Conservation (phyloP, 768 basidiomycete genomes). For the Rhodotorula babjevae region DNA sequence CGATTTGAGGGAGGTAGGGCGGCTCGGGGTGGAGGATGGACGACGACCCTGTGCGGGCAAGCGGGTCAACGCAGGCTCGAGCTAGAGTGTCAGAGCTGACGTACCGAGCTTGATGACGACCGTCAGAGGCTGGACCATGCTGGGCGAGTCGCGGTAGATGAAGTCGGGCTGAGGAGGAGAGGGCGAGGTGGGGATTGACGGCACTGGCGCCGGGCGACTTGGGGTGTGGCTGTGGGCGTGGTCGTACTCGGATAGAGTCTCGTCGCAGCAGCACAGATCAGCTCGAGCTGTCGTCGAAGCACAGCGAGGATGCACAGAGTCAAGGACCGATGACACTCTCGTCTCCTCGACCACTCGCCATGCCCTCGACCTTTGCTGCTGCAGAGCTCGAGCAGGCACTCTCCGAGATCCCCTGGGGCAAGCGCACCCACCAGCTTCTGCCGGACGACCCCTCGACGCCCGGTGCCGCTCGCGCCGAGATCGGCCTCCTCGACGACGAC, state of each 20-base stretch:
- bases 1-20: slow-evolving; percentile 84
- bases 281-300: no score
- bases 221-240: no score
- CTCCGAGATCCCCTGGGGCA: slow-evolving; percentile 21
- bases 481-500: slow-evolving; percentile 15
- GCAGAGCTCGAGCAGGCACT: slow-evolving; percentile 10
- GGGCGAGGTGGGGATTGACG: not conserved
- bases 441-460: not conserved
- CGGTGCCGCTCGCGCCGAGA: not conserved
- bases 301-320: no score
- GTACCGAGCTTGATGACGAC: slow-evolving; percentile 38
- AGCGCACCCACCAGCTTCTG: not conserved
- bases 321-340: no score
- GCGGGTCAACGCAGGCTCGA: not conserved
- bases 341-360: not conserved
- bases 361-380: not conserved
- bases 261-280: no score
- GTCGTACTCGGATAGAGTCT: no score
- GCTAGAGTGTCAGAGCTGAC: not conserved
- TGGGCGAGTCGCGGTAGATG: not conserved
- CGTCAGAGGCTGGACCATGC: slow-evolving; percentile 18
- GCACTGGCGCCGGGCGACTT: no score
- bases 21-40: slow-evolving; percentile 86
- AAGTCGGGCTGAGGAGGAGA: not conserved
- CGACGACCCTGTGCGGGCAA: slow-evolving; percentile 64